A percentile compares a stretch with the other conserved stretches of the same genome.
phyloP scores from a whole-genome alignment of 148 eudicot species.

The Hydrangea macrophylla region DNA sequence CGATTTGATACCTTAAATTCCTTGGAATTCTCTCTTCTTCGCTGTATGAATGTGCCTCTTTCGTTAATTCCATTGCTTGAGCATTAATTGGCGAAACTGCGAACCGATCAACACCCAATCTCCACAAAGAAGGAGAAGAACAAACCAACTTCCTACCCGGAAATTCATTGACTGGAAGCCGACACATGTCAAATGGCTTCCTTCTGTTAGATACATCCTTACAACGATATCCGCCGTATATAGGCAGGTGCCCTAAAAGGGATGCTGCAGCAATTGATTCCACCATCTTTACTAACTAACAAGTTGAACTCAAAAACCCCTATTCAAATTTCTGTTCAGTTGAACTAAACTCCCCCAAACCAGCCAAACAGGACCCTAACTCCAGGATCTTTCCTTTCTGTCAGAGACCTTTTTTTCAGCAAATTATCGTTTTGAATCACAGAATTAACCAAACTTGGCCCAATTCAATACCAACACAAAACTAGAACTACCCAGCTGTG shows the following conservation, averaged over 20 bases:
- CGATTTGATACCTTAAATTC: slow-evolving; percentile 39
- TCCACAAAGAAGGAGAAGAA: slow-evolving; percentile 11
- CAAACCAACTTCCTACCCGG: slow-evolving; percentile 22
- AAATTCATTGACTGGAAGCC: slow-evolving; percentile 19
- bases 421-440: neutral
- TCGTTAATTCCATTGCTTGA: slow-evolving; percentile 75
- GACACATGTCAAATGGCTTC: slow-evolving; percentile 16
- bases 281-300: slow-evolving; percentile 51
- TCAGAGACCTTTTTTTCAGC: neutral
- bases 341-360: too few relatives aligned
- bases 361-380: neutral
- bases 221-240: slow-evolving; percentile 28
- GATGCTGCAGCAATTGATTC: slow-evolving; percentile 72
- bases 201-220: slow-evolving; percentile 33
- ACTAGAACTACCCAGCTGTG: neutral
- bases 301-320: slow-evolving; percentile 1
- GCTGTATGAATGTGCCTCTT: slow-evolving; percentile 51
- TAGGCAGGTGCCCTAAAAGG: slow-evolving; percentile 46
- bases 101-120: slow-evolving; percentile 26
- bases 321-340: too few relatives aligned
- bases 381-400: neutral
- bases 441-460: neutral
- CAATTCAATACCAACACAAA: neutral
- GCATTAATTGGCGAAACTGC: slow-evolving; percentile 35
- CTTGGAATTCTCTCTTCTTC: slow-evolving; percentile 48